phyloP scores from a whole-genome alignment of 805 yeast genomes.

The Zygoascus biomembranicola region DNA sequence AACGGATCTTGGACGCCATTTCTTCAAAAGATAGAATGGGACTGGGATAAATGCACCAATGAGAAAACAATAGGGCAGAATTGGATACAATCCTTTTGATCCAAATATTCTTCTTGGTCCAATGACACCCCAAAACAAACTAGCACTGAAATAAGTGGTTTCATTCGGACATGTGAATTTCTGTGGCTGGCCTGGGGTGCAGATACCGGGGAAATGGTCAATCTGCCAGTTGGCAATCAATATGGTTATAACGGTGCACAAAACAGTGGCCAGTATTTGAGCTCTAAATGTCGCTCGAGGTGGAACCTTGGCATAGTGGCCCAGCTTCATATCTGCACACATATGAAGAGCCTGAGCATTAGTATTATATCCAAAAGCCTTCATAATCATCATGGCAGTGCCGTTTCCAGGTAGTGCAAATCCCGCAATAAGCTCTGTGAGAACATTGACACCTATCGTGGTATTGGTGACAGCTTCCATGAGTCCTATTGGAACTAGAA shows the following conservation, averaged over 20 bases:
- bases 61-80: conserved; percentile 28
- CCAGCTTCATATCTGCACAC: conserved; percentile 50
- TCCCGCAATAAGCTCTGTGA: conserved; percentile 58
- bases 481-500: conserved; percentile 57
- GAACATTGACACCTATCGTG: conserved; percentile 50
- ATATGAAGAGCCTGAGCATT: conserved; percentile 53
- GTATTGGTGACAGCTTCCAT: conserved; percentile 54
- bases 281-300: conserved; percentile 49
- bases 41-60: conserved; percentile 20
- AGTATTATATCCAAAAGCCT: conserved; percentile 52
- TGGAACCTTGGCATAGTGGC: conserved; percentile 51
- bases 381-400: conserved; percentile 52
- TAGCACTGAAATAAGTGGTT: conserved; percentile 39
- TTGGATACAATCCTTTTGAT: conserved; percentile 43
- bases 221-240: conserved; percentile 19
- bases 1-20: not conserved
- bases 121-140: conserved; percentile 49
- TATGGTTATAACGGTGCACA: conserved; percentile 16
- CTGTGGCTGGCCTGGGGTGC: conserved; percentile 20
- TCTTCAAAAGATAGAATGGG: conserved; percentile 7
- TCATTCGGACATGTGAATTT: conserved; percentile 36
- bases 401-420: conserved; percentile 57
- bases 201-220: conserved; percentile 24
- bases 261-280: conserved; percentile 27
- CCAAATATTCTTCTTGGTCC: conserved; percentile 47